Evolutionary conservation across 106 monocot species (phyloP), one percentile per base, ranked within the genome.

Genomic region (Dioscorea dumetorum): DNA sequence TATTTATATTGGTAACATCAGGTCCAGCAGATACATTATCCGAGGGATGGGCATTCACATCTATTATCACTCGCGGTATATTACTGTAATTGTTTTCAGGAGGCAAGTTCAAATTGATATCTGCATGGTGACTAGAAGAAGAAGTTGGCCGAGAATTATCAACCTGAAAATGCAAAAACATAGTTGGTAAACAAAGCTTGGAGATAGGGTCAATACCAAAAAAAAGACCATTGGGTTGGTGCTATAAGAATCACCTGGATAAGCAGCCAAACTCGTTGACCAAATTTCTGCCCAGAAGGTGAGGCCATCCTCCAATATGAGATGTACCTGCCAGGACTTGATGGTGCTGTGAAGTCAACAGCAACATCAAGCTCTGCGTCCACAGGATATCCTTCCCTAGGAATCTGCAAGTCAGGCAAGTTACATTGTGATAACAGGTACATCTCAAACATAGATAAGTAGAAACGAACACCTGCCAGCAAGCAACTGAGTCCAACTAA

Each of bases 181-280:
- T 21, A 52, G 49, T 48, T 66, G 9, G 9, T 28, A 28, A 50
- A 8, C 5, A 32, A 7, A 2, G 34, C 8, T 22, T 58, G 35
- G 21, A 49, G 13, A 48, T 5, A 64, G 64, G 48, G 61, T 49
- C 7, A 32, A 5, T 41, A 8, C 41, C n/a, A n/a, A 16, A 5
- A 28, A 68, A 4, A 56, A 28, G 5, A 54, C 7, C 48, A 11
- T 18, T 49, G 49, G 19, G 5, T 18, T 16, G 5, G 54, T 59
- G 12, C 8, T 59, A 2, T 17, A 70, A 66, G 24, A 7, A 54
- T 61, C 24, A 95, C 94, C 87, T 91, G 79, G 62, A 95, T 88
- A 50, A 83, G 77, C 51, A 88, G 85, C 94, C 94, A 95, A 73
- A 95, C 85, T 60, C 79, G 79, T 22, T 95, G 85, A 22, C 94